phyloP scores from a whole-genome alignment of 257 asterid genomes.

The Solanum appendiculatum region DNA sequence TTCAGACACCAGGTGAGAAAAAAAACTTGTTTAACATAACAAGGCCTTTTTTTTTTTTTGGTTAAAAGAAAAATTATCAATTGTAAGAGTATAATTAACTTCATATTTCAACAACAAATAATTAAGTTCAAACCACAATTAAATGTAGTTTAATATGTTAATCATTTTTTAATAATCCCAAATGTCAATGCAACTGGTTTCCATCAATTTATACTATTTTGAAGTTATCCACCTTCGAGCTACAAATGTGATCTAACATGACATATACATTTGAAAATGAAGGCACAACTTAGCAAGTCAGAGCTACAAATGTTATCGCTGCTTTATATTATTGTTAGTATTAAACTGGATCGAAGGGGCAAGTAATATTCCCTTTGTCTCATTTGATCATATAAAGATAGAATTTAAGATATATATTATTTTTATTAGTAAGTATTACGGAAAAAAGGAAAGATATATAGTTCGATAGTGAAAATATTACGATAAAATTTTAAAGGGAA shows the following conservation, averaged over 20 bases:
- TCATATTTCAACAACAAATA: not conserved
- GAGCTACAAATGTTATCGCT: not conserved
- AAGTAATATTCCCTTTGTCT: not conserved
- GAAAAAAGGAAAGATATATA: too few relatives aligned
- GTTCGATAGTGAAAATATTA: too few relatives aligned
- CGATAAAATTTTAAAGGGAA: too few relatives aligned
- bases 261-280: not conserved
- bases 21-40: not conserved
- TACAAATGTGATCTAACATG: not conserved
- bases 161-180: not conserved
- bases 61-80: not conserved
- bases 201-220: not conserved
- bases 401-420: not conserved
- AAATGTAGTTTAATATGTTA: not conserved
- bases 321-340: not conserved
- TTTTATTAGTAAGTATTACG: too few relatives aligned
- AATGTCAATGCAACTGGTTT: not conserved
- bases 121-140: not conserved
- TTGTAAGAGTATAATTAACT: not conserved
- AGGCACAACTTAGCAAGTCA: not conserved
- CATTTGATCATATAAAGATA: not conserved
- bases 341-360: not conserved
- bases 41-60: not conserved
- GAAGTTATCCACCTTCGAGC: not conserved
- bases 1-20: rapidly evolving